These are phyloP conservation scores for Castanospermum australe DNA, from an alignment of 306 rosid genomes.

Conservation along the genomic window DNA sequence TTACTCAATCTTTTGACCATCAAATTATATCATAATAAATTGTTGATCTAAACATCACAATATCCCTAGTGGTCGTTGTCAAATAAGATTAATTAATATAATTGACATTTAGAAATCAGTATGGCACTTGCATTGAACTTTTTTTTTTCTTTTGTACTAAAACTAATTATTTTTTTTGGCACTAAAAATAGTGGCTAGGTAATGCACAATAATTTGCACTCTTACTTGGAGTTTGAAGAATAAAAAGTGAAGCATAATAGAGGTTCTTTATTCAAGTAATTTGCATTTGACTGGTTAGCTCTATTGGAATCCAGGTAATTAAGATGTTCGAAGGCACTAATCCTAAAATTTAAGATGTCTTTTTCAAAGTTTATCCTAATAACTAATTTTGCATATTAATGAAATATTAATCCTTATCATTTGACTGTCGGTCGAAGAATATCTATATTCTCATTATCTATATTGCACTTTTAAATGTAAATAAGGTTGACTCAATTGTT, in stretches of 20 bases:
- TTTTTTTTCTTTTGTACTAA: background rate
- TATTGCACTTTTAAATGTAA: too few relatives aligned
- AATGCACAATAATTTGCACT: background rate
- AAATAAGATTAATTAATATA: background rate
- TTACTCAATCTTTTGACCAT: background rate
- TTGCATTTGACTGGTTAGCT: background rate
- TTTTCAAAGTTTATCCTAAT: background rate
- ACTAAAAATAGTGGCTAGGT: background rate
- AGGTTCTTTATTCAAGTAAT: background rate
- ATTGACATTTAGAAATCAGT: background rate
- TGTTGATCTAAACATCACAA: background rate
- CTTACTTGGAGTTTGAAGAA: background rate
- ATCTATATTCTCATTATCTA: background rate
- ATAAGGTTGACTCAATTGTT: too few relatives aligned
- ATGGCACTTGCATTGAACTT: background rate
- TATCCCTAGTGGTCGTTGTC: background rate
- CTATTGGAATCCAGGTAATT: background rate
- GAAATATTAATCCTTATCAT: background rate
- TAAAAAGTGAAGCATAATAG: background rate
- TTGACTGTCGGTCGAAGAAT: background rate
- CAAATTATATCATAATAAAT: background rate
- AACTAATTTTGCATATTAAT: background rate
- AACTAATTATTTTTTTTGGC: background rate
- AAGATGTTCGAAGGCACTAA: background rate
- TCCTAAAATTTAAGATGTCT: background rate